Conservation (phyloP, 208 protist species). For the Wallacemonas sp. region DNA sequence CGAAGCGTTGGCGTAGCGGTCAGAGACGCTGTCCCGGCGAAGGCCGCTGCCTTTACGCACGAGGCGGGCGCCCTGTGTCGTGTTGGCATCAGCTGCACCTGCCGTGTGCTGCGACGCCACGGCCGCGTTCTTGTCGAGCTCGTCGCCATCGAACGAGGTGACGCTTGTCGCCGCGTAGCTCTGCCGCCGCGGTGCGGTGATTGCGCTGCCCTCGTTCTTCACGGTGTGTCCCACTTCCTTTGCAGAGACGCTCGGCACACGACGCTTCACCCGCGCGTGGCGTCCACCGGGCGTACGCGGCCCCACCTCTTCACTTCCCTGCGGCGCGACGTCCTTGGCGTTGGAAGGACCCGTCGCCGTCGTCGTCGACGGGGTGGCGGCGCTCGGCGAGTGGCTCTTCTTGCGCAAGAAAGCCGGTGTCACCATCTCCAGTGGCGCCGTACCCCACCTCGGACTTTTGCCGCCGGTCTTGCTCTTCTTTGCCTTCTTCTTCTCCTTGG, state of each 20-base stretch:
- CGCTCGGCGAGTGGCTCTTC: not conserved
- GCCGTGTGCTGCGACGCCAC: no score
- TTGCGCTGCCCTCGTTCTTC: not conserved
- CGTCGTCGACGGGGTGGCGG: not conserved
- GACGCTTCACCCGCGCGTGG: not conserved
- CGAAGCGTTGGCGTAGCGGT: not conserved
- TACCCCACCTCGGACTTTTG: no score
- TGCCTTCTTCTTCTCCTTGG: constrained; percentile 9
- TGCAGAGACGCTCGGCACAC: not conserved
- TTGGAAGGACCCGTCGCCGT: not conserved
- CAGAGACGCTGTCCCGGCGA: not conserved
- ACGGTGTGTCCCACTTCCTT: not conserved
- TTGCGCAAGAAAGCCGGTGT: no score
- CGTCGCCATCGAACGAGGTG: constrained; percentile 5
- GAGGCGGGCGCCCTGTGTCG: not conserved
- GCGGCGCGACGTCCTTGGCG: not conserved
- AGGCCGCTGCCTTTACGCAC: constrained; percentile 3
- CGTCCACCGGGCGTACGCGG: not conserved
- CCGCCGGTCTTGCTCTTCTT: constrained; percentile 5
- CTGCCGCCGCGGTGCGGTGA: not conserved
- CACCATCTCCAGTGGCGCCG: no score
- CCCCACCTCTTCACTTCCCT: not conserved
- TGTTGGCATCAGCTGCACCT: not conserved
- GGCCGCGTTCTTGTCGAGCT: no score
- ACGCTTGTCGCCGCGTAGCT: not conserved